Base-by-base conservation (phyloP, 73 alveolate genomes). In the Paramecium bursaria region DNA sequence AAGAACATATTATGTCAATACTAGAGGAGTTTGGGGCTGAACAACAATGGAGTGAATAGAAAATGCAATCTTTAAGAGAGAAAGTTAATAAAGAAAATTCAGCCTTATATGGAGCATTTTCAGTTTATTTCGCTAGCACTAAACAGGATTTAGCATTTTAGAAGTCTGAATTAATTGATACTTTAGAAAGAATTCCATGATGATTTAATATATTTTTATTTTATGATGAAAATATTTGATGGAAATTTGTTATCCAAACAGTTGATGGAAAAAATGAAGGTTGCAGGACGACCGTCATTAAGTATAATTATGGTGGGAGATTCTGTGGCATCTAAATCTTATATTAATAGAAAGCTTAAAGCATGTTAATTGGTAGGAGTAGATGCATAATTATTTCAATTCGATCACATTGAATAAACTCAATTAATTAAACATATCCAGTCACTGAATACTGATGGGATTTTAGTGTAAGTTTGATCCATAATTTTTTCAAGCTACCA, bases 401-500 rank as follows among this genome's bases (percentile, higher is more conserved):
- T 67, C 44, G 14, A 6, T 13, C 14, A 19, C 27, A 47, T 67
- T 42, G 10, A 9, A 4, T 67, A 67, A 42, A 25, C 17, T 0
- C 19, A 67, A 15, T 42, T 67, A 14, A 67, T 42, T 19, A 42
- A 67, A 15, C 82, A 67, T 35, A 67, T 67, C 54, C 14, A 42
- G 19, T 19, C 6, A 19, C 33, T 67, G 82, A 3, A 67, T 67
- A 42, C 33, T 33, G 82, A 67, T 35, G 82, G 82, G 7, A 67
- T 67, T 39, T 67, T 67, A 67, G 82, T 67, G 53, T 42, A 67
- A 67, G 82, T 67, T 25, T 33, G 17, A 7, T 7, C 5, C 14
- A 15, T 39, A 67, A 35, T 35, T 3, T 9, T 19, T 67, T 5
- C 17, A 67, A 79, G 89, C 92, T 92, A 11, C 97, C 97, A 25